Evolutionary conservation across 176 grass and related monocot species (phyloP).

Genomic region (Saccharum spontaneum): DNA sequence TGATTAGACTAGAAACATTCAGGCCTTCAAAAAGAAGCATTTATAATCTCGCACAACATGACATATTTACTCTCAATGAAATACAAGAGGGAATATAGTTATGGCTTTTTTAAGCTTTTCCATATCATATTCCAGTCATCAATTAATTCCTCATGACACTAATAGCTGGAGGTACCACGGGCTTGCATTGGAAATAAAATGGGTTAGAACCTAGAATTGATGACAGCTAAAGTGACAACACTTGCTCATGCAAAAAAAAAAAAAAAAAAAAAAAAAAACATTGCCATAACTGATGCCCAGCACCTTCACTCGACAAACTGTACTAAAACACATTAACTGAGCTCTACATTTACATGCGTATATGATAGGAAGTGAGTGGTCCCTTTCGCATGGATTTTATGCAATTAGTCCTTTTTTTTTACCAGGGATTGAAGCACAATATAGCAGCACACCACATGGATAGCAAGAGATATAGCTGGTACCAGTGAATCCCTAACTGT

Average conservation of each 20-base stretch:
- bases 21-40: conserved; percentile 15
- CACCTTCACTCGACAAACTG: conserved; percentile 2
- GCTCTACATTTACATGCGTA: conserved; percentile 18
- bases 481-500: neutral
- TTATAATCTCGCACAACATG: neutral
- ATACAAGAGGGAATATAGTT: neutral
- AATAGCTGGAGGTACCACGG: neutral
- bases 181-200: conserved; percentile 2
- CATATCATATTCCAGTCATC: neutral
- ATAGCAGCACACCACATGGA: neutral
- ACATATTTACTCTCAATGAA: neutral
- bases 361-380: conserved; percentile 1
- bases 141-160: conserved; percentile 30
- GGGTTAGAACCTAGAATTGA: neutral
- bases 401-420: neutral
- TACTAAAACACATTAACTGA: conserved; percentile 21
- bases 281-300: neutral
- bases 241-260: neutral
- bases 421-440: neutral
- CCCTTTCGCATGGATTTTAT: neutral
- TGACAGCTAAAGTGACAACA: neutral
- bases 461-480: neutral
- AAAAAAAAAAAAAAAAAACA: neutral
- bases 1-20: neutral
- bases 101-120: neutral